phyloP scores from a whole-genome alignment of 805 yeast species.

The Debaryomyces tyrocola region DNA sequence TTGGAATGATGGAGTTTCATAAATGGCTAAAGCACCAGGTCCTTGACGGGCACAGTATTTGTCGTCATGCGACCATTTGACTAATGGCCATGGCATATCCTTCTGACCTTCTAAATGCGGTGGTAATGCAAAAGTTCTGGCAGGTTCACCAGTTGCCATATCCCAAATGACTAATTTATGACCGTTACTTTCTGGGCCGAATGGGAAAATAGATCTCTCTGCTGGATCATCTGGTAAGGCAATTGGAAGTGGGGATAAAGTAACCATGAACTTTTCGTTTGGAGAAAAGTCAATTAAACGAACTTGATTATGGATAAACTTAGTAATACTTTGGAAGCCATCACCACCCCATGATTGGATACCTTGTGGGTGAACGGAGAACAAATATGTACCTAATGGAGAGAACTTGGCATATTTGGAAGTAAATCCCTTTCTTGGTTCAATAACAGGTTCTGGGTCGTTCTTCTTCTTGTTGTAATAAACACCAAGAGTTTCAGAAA shows the following conservation, averaged over 20 bases:
- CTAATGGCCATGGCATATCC: conserved; percentile 91
- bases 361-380: conserved; percentile 92
- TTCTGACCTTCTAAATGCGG: conserved; percentile 65
- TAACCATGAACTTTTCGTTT: conserved; percentile 83
- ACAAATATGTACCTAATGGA: conserved; percentile 86
- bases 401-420: conserved; percentile 86
- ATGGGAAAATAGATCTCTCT: conserved; percentile 71
- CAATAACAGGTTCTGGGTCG: conserved; percentile 73
- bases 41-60: conserved; percentile 93
- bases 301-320: conserved; percentile 87
- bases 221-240: conserved; percentile 60
- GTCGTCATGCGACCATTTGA: conserved; percentile 94
- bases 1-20: conserved; percentile 76
- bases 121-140: conserved; percentile 88
- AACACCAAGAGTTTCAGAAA: conserved; percentile 76
- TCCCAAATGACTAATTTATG: conserved; percentile 96
- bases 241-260: conserved; percentile 86
- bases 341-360: conserved; percentile 95
- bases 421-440: conserved; percentile 84
- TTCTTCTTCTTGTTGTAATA: conserved; percentile 80
- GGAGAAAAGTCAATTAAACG: conserved; percentile 91
- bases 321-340: conserved; percentile 66
- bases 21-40: conserved; percentile 88
- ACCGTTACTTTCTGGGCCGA: conserved; percentile 84
- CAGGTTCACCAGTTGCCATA: conserved; percentile 74